These are phyloP conservation scores for Penicillium sp. DNA, from an alignment of 2,329 filamentous ascomycete genomes.

Conservation along the genomic window DNA sequence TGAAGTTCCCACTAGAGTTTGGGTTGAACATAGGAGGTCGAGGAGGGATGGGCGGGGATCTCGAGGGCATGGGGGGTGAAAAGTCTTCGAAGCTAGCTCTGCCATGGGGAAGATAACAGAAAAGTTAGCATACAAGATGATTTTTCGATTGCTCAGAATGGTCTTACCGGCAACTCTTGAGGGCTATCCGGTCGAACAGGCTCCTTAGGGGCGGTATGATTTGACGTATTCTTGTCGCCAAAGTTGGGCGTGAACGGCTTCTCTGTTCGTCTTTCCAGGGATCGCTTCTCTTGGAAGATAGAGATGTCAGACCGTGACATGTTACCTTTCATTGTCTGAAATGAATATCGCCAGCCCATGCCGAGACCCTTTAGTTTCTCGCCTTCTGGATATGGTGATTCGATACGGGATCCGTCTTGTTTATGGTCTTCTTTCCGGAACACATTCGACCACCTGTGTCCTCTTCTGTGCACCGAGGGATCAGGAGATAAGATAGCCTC, in stretches of 20 bases:
- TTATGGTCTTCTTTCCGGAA: background rate
- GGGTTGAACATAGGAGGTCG: background rate
- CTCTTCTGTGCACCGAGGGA: background rate
- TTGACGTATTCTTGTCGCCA: background rate
- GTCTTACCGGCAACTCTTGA: background rate
- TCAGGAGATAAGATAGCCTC: background rate
- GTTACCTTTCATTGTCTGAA: background rate
- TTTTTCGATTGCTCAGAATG: background rate
- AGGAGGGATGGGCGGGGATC: background rate
- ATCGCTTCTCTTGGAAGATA: background rate
- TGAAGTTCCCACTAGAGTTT: background rate
- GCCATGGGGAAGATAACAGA: background rate
- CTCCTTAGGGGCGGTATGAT: background rate
- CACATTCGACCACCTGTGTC: background rate
- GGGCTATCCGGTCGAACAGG: background rate
- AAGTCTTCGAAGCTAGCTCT: background rate
- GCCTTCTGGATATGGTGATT: background rate
- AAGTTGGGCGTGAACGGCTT: background rate
- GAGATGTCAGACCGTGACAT: background rate
- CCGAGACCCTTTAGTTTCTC: background rate
- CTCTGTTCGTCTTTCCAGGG: background rate
- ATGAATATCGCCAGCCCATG: background rate
- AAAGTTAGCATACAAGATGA: background rate
- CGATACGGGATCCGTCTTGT: background rate
- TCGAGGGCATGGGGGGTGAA: background rate